Evolutionary conservation across 306 rosid genomes (phyloP).

Genomic region (Prunus salicina): DNA sequence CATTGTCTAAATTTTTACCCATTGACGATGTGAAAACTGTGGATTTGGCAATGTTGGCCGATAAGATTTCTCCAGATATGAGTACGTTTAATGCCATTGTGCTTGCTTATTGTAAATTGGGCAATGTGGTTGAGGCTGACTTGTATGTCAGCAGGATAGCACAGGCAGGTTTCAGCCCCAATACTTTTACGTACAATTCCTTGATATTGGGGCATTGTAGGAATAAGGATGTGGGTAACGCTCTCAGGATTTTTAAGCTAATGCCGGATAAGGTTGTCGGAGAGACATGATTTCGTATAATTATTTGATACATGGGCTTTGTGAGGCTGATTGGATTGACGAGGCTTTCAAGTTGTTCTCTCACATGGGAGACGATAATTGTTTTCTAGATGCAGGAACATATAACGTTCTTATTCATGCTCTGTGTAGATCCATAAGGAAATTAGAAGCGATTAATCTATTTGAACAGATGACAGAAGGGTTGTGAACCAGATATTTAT

Average conservation of each 20-base stretch:
- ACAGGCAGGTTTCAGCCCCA: constrained; percentile 45
- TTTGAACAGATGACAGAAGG: constrained; percentile 52
- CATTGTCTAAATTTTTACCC: constrained; percentile 48
- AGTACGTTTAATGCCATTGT: constrained; percentile 63
- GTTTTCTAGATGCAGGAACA: constrained; percentile 49
- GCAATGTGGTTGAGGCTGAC: constrained; percentile 47
- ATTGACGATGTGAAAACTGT: constrained; percentile 50
- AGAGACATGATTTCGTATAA: constrained; percentile 55
- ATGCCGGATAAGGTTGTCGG: constrained; percentile 37
- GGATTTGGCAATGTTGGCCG: constrained; percentile 46
- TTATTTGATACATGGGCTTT: constrained; percentile 63
- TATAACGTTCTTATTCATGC: constrained; percentile 47
- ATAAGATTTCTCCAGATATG: constrained; percentile 41
- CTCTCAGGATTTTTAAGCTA: constrained; percentile 43
- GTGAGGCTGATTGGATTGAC: constrained; percentile 46
- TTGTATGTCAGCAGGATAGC: constrained; percentile 39
- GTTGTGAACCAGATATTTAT: constrained; percentile 53
- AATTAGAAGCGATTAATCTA: constrained; percentile 39
- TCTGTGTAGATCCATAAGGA: constrained; percentile 43
- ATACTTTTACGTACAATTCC: constrained; percentile 57
- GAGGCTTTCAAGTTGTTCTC: constrained; percentile 52
- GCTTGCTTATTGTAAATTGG: constrained; percentile 60
- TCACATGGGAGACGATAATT: constrained; percentile 52
- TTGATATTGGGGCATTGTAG: constrained; percentile 76
- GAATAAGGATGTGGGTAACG: constrained; percentile 42